phyloP scores from a whole-genome alignment of 2,329 filamentous ascomycete genomes.

The Aspergillus aculeatinus region DNA sequence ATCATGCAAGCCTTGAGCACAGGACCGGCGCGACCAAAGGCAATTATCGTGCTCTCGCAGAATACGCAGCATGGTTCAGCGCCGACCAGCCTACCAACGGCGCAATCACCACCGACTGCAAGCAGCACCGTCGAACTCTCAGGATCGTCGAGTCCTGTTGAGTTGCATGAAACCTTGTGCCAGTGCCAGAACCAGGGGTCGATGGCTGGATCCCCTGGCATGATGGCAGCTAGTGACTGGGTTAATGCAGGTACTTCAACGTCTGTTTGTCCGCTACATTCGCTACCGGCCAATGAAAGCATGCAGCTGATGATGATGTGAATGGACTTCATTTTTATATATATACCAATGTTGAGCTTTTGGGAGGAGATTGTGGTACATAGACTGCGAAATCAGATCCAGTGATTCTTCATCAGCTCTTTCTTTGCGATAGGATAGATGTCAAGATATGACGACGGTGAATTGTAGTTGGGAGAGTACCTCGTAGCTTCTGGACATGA shows the following conservation, averaged over 20 bases:
- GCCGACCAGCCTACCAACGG: neutral
- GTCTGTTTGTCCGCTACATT: neutral
- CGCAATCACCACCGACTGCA: constrained; percentile 1
- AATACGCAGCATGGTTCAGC: neutral
- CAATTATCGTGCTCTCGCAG: constrained; percentile 18
- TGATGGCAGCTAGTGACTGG: constrained; percentile 3
- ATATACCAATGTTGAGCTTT: neutral
- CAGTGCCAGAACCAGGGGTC: neutral
- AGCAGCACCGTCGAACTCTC: neutral
- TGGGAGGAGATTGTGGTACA: neutral
- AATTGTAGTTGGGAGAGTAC: neutral
- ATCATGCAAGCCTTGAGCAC: constrained; percentile 18
- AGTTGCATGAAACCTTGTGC: constrained; percentile 2
- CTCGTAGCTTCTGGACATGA: neutral
- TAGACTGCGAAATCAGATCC: neutral
- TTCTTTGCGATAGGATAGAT: too few relatives aligned
- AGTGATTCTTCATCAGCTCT: too few relatives aligned
- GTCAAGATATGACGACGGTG: neutral
- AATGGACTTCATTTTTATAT: neutral
- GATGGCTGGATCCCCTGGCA: neutral
- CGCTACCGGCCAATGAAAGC: neutral
- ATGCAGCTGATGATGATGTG: constrained; percentile 5
- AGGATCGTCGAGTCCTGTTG: neutral
- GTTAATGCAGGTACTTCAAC: neutral
- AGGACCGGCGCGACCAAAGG: constrained; percentile 11